These are phyloP conservation scores for Trebouxia sp. DNA, from an alignment of 139 green algal genomes.

Conservation along the genomic window DNA sequence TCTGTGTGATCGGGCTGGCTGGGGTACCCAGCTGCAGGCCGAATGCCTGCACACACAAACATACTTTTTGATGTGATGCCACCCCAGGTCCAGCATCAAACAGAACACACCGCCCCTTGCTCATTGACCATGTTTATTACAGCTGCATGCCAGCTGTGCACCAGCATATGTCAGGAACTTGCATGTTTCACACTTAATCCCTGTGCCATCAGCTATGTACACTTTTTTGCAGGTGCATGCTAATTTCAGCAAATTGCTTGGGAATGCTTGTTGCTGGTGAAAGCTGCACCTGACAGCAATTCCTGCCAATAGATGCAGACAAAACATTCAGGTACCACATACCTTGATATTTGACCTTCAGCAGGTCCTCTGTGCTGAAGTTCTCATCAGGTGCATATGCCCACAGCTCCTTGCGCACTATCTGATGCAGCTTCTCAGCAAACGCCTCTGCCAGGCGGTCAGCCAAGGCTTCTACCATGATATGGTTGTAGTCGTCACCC, in stretches of 20 bases:
- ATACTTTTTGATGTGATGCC: not conserved
- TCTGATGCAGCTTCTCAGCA: conserved; percentile 94
- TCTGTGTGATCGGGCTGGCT: conserved; percentile 98
- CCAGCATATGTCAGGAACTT: too few species aligned
- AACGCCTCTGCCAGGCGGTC: conserved; percentile 97
- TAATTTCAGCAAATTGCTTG: too few species aligned
- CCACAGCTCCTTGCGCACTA: conserved; percentile 90
- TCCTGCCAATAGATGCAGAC: not conserved
- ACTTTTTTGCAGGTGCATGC: too few species aligned
- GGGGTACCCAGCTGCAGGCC: conserved; percentile 97
- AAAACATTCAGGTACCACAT: conserved; percentile 35
- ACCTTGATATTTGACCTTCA: conserved; percentile 98
- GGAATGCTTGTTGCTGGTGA: not conserved
- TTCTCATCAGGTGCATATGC: conserved; percentile 91
- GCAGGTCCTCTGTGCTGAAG: conserved; percentile 88
- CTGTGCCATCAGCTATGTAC: too few species aligned
- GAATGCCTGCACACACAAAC: conserved; percentile 74
- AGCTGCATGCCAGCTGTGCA: too few species aligned
- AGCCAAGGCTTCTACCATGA: conserved; percentile 98
- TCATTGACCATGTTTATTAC: too few species aligned
- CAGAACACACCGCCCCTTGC: not conserved
- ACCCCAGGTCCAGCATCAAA: not conserved
- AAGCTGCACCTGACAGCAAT: not conserved
- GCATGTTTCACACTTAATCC: too few species aligned
- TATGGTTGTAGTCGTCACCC: conserved; percentile 91